Percentiles rank a stretch among this genome's conserved stretches.
phyloP scores from a whole-genome alignment of 768 basidiomycete genomes.

The Podaxis carcinomalis region DNA sequence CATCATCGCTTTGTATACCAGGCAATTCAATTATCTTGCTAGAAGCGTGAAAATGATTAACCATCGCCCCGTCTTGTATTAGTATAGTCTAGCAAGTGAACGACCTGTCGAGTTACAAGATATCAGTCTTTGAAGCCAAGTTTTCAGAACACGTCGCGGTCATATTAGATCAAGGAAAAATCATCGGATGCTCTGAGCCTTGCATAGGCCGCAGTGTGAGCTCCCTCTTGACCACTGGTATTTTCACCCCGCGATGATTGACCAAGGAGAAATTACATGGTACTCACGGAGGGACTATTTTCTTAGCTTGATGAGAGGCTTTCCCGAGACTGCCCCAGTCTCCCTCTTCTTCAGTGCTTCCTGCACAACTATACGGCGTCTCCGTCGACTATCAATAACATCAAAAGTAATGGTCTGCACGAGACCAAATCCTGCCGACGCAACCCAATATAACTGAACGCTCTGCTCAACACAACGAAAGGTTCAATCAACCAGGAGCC shows the following conservation, averaged over 20 bases:
- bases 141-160: constrained; percentile 27
- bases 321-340: constrained; percentile 6
- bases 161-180: constrained; percentile 92
- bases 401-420: constrained; percentile 74
- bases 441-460: constrained; percentile 71
- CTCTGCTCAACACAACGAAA: constrained; percentile 35
- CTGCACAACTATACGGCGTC: constrained; percentile 18
- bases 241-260: constrained; percentile 51
- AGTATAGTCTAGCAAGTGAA: not conserved
- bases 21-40: constrained; percentile 9
- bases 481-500: constrained; percentile 2
- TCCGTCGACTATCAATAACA: constrained; percentile 49
- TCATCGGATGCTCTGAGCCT: constrained; percentile 51
- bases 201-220: constrained; percentile 24
- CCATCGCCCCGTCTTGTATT: not conserved
- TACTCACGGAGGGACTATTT: constrained; percentile 18
- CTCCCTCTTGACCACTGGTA: constrained; percentile 75
- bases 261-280: constrained; percentile 10
- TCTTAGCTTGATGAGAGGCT: not conserved
- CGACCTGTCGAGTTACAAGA: not conserved
- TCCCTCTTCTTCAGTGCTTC: constrained; percentile 1
- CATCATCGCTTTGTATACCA: constrained; percentile 10
- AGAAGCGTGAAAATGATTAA: not conserved
- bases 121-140: not conserved
- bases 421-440: constrained; percentile 71